These are phyloP conservation scores for Byssochlamys sp. DNA, from an alignment of 2,329 filamentous ascomycete species.

Conservation along the genomic window DNA sequence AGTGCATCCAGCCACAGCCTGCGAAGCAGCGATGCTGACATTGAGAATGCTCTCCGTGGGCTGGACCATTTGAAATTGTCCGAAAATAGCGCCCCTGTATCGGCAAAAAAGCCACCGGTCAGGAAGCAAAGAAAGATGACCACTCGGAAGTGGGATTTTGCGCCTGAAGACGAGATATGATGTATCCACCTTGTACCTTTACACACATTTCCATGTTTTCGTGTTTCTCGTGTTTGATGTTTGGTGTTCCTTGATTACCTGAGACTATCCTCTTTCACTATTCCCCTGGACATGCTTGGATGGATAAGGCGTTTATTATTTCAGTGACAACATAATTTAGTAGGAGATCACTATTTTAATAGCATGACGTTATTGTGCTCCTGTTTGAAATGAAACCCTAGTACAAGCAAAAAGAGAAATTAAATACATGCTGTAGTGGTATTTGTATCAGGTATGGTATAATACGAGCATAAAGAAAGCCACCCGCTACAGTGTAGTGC, in stretches of 20 bases:
- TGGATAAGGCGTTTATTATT: not conserved
- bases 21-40: conserved; percentile 29
- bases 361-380: not conserved
- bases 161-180: conserved; percentile 31
- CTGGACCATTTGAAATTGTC: conserved; percentile 32
- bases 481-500: not conserved
- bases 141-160: conserved; percentile 40
- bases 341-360: not conserved
- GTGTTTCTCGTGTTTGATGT: not conserved
- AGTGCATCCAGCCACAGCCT: conserved; percentile 20
- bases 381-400: not conserved
- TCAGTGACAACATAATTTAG: not conserved
- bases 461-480: not conserved
- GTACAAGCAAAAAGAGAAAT: not conserved
- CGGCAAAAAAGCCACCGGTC: conserved; percentile 19
- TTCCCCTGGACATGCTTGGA: not conserved
- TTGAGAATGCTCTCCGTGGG: conserved; percentile 29
- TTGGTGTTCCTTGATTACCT: conserved; percentile 7
- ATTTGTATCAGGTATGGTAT: not conserved
- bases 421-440: not conserved
- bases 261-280: conserved; percentile 1
- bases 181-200: not conserved
- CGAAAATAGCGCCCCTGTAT: conserved; percentile 19
- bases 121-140: conserved; percentile 38
- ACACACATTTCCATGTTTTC: not conserved